Evolutionary conservation across 306 rosid genomes (phyloP).

Genomic region (Alnus rubra): DNA sequence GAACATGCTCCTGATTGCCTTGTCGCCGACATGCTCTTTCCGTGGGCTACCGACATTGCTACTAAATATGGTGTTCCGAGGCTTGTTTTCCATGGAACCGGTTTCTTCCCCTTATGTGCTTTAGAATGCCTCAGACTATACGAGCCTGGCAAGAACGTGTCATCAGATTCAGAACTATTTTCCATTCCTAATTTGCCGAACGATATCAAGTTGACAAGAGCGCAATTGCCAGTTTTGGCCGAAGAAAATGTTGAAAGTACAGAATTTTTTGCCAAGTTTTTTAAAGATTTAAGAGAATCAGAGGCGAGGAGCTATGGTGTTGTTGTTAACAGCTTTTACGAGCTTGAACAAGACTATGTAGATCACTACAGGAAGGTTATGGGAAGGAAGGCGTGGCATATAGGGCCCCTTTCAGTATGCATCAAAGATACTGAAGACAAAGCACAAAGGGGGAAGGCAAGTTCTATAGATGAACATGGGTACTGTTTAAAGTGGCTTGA

Average conservation of each 20-base stretch:
- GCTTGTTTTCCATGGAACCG: slow-evolving; percentile 50
- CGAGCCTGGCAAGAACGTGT: slow-evolving; percentile 47
- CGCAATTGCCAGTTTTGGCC: slow-evolving; percentile 15
- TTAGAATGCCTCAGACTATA: slow-evolving; percentile 14
- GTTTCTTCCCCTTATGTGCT: slow-evolving; percentile 48
- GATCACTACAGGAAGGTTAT: slow-evolving; percentile 37
- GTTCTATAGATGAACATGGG: slow-evolving; percentile 1
- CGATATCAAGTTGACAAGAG: slow-evolving; percentile 37
- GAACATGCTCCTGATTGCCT: slow-evolving; percentile 33
- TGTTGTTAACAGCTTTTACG: slow-evolving; percentile 55
- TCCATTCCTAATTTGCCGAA: slow-evolving; percentile 52
- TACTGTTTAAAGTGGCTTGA: slow-evolving; percentile 39
- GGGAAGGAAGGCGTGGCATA: slow-evolving; percentile 54
- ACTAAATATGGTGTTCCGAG: slow-evolving; percentile 51
- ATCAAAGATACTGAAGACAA: slow-evolving; percentile 9
- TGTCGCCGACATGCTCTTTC: slow-evolving; percentile 49
- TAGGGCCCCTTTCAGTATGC: slow-evolving; percentile 56
- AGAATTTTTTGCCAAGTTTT: background rate
- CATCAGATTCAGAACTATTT: slow-evolving; percentile 42
- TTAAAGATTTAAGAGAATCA: slow-evolving; percentile 18
- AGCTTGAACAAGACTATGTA: slow-evolving; percentile 50
- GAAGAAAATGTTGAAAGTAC: background rate
- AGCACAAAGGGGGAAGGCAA: slow-evolving; percentile 16
- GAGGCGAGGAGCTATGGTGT: slow-evolving; percentile 45
- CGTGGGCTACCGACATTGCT: slow-evolving; percentile 50